phyloP scores from a whole-genome alignment of 1,284 basidiomycete species.

The Heterobasidion occidentale region DNA sequence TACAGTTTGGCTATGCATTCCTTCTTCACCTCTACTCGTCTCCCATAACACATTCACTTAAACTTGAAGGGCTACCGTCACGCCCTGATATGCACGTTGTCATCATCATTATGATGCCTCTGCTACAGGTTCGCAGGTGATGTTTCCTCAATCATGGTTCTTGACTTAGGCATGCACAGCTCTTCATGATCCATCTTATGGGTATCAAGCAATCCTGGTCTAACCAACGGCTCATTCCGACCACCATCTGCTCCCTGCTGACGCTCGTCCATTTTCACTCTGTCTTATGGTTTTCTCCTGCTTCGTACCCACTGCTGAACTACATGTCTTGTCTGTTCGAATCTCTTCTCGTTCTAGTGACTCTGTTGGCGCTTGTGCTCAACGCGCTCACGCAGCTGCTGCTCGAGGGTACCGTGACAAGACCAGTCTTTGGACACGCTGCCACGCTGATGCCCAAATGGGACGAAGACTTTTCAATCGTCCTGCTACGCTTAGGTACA shows the following conservation, averaged over 20 bases:
- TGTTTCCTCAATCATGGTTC: neutral
- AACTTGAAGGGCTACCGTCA: constrained; percentile 35
- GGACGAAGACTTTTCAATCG: constrained; percentile 69
- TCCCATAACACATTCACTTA: constrained; percentile 45
- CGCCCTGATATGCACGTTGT: constrained; percentile 64
- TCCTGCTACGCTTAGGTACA: constrained; percentile 61
- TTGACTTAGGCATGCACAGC: constrained; percentile 23
- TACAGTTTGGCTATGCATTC: constrained; percentile 67
- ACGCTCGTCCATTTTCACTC: constrained; percentile 59
- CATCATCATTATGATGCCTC: constrained; percentile 58
- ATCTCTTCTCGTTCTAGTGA: constrained; percentile 45
- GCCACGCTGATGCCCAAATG: constrained; percentile 35
- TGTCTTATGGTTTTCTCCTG: constrained; percentile 42
- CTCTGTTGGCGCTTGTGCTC: constrained; percentile 46
- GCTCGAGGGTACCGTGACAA: constrained; percentile 39
- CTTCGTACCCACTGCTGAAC: constrained; percentile 59
- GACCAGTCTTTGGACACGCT: constrained; percentile 40
- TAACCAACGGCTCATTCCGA: constrained; percentile 55
- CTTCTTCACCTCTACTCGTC: constrained; percentile 65
- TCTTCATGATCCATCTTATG: constrained; percentile 54
- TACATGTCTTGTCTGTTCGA: constrained; percentile 68
- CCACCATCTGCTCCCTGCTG: constrained; percentile 48
- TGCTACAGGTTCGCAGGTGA: constrained; percentile 44
- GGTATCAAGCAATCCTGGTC: constrained; percentile 55
- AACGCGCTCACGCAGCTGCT: constrained; percentile 59